These are phyloP conservation scores for Elsinoe fawcettii DNA, from an alignment of 2,329 filamentous ascomycete species.

Conservation along the genomic window DNA sequence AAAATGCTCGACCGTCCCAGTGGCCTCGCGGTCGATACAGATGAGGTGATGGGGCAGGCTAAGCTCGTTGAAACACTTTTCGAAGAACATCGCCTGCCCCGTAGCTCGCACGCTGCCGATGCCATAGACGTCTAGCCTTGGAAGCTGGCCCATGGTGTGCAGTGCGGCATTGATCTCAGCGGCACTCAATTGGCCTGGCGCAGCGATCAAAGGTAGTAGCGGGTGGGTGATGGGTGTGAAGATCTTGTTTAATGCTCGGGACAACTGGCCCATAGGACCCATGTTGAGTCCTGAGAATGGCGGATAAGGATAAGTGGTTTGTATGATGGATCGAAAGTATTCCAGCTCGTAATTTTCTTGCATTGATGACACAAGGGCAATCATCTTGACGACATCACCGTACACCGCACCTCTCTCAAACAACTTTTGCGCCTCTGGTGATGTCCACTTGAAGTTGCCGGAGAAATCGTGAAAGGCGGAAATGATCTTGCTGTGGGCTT, in stretches of 20 bases:
- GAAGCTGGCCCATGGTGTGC: slow-evolving; percentile 70
- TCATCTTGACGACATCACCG: slow-evolving; percentile 86
- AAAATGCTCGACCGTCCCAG: slow-evolving; percentile 61
- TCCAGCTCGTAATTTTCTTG: slow-evolving; percentile 87
- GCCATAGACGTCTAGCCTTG: slow-evolving; percentile 71
- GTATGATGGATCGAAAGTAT: slow-evolving; percentile 74
- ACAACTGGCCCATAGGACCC: slow-evolving; percentile 78
- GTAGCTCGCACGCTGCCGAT: slow-evolving; percentile 67
- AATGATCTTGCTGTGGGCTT: slow-evolving; percentile 76
- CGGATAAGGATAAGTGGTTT: slow-evolving; percentile 60
- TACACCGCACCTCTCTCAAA: slow-evolving; percentile 66
- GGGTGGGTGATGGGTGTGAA: slow-evolving; percentile 86
- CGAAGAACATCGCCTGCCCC: slow-evolving; percentile 75
- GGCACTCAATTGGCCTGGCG: slow-evolving; percentile 76
- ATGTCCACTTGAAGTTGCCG: slow-evolving; percentile 75
- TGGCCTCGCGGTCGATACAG: slow-evolving; percentile 62
- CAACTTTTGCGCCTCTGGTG: slow-evolving; percentile 60
- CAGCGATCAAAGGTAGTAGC: slow-evolving; percentile 72
- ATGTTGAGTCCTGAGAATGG: slow-evolving; percentile 80
- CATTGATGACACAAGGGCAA: slow-evolving; percentile 69
- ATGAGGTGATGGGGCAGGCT: slow-evolving; percentile 78
- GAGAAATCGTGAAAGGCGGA: slow-evolving; percentile 90
- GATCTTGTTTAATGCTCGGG: slow-evolving; percentile 73
- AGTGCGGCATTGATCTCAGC: slow-evolving; percentile 77
- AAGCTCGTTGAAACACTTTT: slow-evolving; percentile 55